Evolutionary conservation across 2,329 filamentous ascomycete species (phyloP).

Genomic region (Diaporthe capsici): DNA sequence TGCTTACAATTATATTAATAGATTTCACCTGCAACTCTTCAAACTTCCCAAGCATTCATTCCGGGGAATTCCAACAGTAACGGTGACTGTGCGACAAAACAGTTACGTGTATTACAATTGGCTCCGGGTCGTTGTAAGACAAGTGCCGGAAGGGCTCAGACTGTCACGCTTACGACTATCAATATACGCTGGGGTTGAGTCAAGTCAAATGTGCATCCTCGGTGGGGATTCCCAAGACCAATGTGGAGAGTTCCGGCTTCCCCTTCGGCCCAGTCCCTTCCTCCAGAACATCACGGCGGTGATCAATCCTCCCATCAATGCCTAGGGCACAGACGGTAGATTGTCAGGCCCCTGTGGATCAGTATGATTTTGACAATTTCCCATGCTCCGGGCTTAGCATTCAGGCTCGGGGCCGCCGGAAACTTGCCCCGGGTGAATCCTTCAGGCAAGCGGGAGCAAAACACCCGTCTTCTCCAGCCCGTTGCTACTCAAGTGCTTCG

Average conservation of each 20-base stretch:
- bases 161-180: conserved; percentile 6
- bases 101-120: background rate
- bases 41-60: background rate
- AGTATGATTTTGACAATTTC: conserved; percentile 3
- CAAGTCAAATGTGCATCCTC: conserved; percentile 18
- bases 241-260: conserved; percentile 22
- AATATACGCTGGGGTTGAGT: conserved; percentile 25
- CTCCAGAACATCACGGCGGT: background rate
- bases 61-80: background rate
- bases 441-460: background rate
- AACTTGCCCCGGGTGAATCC: background rate
- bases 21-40: background rate
- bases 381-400: background rate
- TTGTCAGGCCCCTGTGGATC: conserved; percentile 18
- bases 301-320: background rate
- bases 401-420: background rate
- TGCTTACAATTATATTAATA: background rate
- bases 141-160: conserved; percentile 9
- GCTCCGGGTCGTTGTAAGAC: background rate
- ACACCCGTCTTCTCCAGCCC: background rate
- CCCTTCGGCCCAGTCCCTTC: conserved; percentile 14
- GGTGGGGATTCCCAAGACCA: background rate
- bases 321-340: conserved; percentile 1
- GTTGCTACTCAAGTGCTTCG: too few species aligned
- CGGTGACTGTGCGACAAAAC: background rate